phyloP scores from a whole-genome alignment of 768 basidiomycete species.

The Mycena venus region DNA sequence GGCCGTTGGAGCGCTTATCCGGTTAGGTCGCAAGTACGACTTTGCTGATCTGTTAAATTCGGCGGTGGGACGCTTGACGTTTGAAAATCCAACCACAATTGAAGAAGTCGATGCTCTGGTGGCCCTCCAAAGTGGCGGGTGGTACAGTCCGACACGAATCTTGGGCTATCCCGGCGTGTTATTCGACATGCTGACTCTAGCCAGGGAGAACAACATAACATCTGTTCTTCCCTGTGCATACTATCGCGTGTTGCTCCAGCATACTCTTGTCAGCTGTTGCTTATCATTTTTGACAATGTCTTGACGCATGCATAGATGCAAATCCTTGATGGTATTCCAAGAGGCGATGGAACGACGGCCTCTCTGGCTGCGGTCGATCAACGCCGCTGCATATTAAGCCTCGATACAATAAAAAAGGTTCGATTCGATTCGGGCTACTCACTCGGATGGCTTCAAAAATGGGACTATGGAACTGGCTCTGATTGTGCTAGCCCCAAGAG shows the following conservation, averaged over 20 bases:
- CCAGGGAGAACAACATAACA: background rate
- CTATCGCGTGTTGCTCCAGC: background rate
- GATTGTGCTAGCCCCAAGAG: too few relatives aligned
- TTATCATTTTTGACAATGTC: too few relatives aligned
- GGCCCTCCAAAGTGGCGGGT: background rate
- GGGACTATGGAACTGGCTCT: too few relatives aligned
- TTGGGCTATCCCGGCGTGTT: background rate
- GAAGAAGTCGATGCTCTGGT: background rate
- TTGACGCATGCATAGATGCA: too few relatives aligned
- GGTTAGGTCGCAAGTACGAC: constrained; percentile 3
- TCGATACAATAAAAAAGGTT: too few relatives aligned
- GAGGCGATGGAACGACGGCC: too few relatives aligned
- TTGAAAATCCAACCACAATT: constrained; percentile 2
- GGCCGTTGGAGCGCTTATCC: background rate
- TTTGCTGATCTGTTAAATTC: background rate
- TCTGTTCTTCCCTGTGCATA: constrained; percentile 1
- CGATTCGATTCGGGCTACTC: too few relatives aligned
- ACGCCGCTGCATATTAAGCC: too few relatives aligned
- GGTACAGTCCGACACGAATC: background rate
- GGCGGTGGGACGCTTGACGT: background rate
- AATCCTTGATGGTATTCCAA: too few relatives aligned
- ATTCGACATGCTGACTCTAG: constrained; percentile 5
- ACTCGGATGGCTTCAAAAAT: too few relatives aligned
- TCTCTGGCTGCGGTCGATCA: too few relatives aligned
- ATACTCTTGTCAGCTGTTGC: background rate